Percentiles rank a stretch among this genome's conserved stretches.
Evolutionary conservation across 2,329 filamentous ascomycete genomes (phyloP).

Genomic region (Penicillium polonicum): DNA sequence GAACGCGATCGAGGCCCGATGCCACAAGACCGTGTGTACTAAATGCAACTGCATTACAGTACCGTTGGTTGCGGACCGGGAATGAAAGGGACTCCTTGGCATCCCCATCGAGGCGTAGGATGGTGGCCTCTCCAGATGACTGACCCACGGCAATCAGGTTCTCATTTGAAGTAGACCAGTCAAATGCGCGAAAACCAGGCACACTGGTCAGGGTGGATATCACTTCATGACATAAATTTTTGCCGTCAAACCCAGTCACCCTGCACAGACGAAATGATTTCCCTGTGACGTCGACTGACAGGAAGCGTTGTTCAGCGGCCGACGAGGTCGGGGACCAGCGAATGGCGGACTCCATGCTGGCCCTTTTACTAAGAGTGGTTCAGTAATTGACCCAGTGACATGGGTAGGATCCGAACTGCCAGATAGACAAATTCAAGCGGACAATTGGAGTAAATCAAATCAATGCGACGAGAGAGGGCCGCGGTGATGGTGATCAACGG

Average conservation of each 20-base stretch:
- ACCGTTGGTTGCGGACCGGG: constrained; percentile 61
- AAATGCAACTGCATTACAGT: constrained; percentile 65
- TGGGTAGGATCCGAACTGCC: neutral
- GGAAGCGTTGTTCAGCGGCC: constrained; percentile 54
- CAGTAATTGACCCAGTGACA: neutral
- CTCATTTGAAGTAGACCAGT: constrained; percentile 62
- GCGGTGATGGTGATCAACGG: constrained; percentile 3
- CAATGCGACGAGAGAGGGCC: constrained; percentile 10
- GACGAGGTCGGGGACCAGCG: constrained; percentile 63
- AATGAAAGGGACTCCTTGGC: constrained; percentile 51
- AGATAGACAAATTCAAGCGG: neutral
- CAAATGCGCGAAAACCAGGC: constrained; percentile 63
- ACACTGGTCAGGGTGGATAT: constrained; percentile 55
- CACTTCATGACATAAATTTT: constrained; percentile 52
- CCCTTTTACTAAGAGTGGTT: constrained; percentile 1
- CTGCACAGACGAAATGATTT: constrained; percentile 60
- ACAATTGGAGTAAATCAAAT: constrained; percentile 8
- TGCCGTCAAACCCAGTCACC: constrained; percentile 42
- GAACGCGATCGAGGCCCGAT: constrained; percentile 61
- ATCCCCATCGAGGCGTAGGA: constrained; percentile 56
- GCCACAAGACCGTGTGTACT: constrained; percentile 58
- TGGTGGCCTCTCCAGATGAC: constrained; percentile 60
- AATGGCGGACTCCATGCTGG: constrained; percentile 51
- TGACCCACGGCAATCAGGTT: constrained; percentile 60
- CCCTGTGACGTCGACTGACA: constrained; percentile 60